A percentile compares a stretch with the other conserved stretches of the same genome.
Conservation (phyloP, 208 protist species). For the Leishmania gerbilli region DNA sequence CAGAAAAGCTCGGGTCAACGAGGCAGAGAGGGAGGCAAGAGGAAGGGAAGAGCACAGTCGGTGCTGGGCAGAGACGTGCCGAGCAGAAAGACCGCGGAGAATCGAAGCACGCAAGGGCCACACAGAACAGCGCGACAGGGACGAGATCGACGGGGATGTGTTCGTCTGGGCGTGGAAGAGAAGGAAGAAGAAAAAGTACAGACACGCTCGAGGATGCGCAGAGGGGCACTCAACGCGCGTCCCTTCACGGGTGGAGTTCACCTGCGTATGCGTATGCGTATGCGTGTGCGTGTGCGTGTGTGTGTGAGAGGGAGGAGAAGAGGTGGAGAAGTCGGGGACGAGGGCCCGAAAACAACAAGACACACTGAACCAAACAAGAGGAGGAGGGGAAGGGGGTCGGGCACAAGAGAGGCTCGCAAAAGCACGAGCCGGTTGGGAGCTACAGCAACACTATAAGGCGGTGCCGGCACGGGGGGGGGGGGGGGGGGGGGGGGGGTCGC, state of each 20-base stretch:
- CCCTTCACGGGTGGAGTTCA: background rate
- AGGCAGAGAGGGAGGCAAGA: too few species aligned
- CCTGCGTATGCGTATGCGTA: background rate
- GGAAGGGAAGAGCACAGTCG: too few species aligned
- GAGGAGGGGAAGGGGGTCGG: slow-evolving; percentile 6
- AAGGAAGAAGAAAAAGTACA: background rate
- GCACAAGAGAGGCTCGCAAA: background rate
- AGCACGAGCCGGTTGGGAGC: background rate
- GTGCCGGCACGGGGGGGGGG: too few species aligned
- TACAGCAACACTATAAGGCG: background rate
- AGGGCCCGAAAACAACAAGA: background rate
- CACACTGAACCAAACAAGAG: slow-evolving; percentile 8
- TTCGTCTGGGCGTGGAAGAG: background rate
- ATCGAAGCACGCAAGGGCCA: background rate
- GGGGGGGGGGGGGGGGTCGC: too few species aligned
- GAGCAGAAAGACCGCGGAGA: background rate
- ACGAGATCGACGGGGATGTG: background rate
- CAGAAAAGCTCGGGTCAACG: too few species aligned
- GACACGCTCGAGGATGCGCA: too few species aligned
- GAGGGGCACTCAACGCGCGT: too few species aligned
- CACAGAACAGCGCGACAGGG: too few species aligned
- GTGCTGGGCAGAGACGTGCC: too few species aligned
- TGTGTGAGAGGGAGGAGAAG: background rate
- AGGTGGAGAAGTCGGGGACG: background rate
- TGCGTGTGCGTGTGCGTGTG: background rate